A percentile compares a stretch with the other conserved stretches of the same genome.
These are phyloP conservation scores for Auriculariales sp. DNA, from an alignment of 768 basidiomycete species.

Conservation along the genomic window DNA sequence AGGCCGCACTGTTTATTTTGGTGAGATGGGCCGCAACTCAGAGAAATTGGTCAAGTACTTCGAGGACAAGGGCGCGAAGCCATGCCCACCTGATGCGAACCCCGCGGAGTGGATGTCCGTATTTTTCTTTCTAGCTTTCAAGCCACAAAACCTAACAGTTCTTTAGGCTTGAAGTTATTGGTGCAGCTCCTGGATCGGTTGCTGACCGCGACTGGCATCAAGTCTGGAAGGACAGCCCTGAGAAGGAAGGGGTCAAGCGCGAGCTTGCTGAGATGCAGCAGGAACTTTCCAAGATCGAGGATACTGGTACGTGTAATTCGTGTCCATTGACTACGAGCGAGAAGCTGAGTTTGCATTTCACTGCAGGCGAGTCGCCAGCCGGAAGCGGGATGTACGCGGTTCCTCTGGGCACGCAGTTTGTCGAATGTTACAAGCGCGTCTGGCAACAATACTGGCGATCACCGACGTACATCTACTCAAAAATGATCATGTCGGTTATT, in stretches of 20 bases:
- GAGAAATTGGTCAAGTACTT: constrained; percentile 61
- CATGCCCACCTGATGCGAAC: constrained; percentile 63
- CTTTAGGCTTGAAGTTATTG: constrained; percentile 20
- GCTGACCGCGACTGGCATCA: constrained; percentile 78
- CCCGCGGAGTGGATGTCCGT: constrained; percentile 47
- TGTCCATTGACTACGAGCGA: not conserved
- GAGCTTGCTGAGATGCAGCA: constrained; percentile 31
- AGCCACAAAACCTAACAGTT: not conserved
- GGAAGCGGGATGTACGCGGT: constrained; percentile 9
- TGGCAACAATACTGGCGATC: constrained; percentile 24
- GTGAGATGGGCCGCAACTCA: constrained; percentile 70
- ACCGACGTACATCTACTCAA: constrained; percentile 22
- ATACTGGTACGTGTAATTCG: constrained; percentile 1
- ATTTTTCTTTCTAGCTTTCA: not conserved
- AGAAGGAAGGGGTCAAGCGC: constrained; percentile 24
- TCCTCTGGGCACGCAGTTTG: constrained; percentile 9
- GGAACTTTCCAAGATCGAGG: constrained; percentile 5
- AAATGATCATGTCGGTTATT: constrained; percentile 15
- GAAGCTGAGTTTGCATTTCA: too few species aligned
- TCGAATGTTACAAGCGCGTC: constrained; percentile 15
- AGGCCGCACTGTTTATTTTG: constrained; percentile 72
- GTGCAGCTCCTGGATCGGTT: constrained; percentile 46
- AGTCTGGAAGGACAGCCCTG: constrained; percentile 64
- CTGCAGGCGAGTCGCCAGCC: too few species aligned
- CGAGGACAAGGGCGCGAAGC: constrained; percentile 46